Conservation (phyloP, 306 rosid species). For the Vachellia pachyceras region DNA sequence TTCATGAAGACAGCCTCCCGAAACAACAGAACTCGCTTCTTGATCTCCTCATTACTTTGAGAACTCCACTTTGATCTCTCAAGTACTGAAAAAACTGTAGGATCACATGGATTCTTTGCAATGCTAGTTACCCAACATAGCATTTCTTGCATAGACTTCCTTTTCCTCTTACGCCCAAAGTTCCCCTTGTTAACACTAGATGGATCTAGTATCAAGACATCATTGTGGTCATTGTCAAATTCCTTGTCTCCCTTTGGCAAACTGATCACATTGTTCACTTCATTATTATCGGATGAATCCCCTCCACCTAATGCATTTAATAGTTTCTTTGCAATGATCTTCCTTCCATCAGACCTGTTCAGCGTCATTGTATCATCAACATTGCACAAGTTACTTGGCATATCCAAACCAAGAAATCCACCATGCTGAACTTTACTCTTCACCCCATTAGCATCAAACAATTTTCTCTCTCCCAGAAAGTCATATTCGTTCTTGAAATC, state of each 20-base stretch:
- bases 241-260: background rate
- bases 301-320: constrained; percentile 29
- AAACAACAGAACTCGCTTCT: constrained; percentile 69
- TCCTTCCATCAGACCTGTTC: constrained; percentile 2
- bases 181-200: background rate
- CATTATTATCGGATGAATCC: background rate
- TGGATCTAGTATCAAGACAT: background rate
- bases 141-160: constrained; percentile 48
- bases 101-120: constrained; percentile 70
- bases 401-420: constrained; percentile 34
- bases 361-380: constrained; percentile 3
- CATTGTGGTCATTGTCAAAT: background rate
- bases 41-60: constrained; percentile 43
- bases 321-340: constrained; percentile 1
- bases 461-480: constrained; percentile 31
- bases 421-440: constrained; percentile 15
- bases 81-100: constrained; percentile 54
- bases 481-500: constrained; percentile 23
- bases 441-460: constrained; percentile 34
- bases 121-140: constrained; percentile 54
- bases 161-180: constrained; percentile 43
- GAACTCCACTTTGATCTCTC: constrained; percentile 67
- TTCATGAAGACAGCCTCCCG: constrained; percentile 58
- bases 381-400: constrained; percentile 13
- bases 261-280: constrained; percentile 28